Evolutionary conservation across 148 eudicot species (phyloP).

Genomic region (Cornus suecica): DNA sequence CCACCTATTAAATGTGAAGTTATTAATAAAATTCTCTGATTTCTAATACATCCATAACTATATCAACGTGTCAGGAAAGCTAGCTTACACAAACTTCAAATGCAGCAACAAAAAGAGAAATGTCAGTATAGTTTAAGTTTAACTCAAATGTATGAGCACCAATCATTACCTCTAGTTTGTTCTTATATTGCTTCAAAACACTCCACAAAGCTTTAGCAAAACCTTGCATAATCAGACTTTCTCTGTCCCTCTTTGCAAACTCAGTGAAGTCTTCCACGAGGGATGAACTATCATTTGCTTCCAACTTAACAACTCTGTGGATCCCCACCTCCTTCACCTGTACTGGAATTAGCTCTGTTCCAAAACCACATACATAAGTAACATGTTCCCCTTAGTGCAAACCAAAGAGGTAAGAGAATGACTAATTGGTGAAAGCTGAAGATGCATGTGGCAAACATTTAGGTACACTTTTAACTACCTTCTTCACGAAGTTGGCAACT

Average conservation of each 20-base stretch:
- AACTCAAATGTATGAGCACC: not conserved
- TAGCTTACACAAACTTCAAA: not conserved
- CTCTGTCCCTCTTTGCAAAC: conserved; percentile 35
- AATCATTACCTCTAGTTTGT: conserved; percentile 59
- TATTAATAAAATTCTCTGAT: not conserved
- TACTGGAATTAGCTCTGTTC: conserved; percentile 22
- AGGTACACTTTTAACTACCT: conserved; percentile 26
- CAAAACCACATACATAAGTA: conserved; percentile 8
- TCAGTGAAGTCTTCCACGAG: conserved; percentile 11
- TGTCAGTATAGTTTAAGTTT: not conserved
- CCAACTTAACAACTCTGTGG: conserved; percentile 8
- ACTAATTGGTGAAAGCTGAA: not conserved
- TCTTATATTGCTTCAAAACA: conserved; percentile 64
- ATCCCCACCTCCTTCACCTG: conserved; percentile 20
- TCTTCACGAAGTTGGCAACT: conserved; percentile 18
- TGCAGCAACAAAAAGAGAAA: not conserved
- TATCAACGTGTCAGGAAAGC: not conserved
- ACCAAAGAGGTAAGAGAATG: not conserved
- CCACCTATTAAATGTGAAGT: conserved; percentile 36
- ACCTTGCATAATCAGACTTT: conserved; percentile 43
- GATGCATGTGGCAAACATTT: not conserved
- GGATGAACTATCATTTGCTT: conserved; percentile 10
- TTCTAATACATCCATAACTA: conserved; percentile 14
- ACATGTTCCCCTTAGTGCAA: conserved; percentile 4
- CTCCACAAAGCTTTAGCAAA: conserved; percentile 78